A percentile compares a stretch with the other conserved stretches of the same genome.
These are phyloP conservation scores for Cryphonectria japonica DNA, from an alignment of 2,329 filamentous ascomycete genomes.

Conservation along the genomic window DNA sequence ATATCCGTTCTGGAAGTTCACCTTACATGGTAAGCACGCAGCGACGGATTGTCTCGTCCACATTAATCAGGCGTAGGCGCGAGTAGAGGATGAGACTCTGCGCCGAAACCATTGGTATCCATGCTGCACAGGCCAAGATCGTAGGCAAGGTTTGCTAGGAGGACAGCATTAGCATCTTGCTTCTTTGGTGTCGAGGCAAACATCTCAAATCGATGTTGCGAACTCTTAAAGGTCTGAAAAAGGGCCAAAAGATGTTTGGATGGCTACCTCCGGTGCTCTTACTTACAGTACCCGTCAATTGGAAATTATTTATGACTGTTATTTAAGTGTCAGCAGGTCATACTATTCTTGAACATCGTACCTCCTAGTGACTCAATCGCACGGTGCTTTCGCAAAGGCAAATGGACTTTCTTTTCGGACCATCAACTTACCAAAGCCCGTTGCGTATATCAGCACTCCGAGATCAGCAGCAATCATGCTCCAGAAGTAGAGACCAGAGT, in stretches of 20 bases:
- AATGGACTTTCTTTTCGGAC: not conserved
- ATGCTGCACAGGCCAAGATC: conserved; percentile 51
- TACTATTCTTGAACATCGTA: conserved; percentile 34
- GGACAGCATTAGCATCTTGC: conserved; percentile 3
- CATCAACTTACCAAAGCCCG: conserved; percentile 47
- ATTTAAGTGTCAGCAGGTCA: conserved; percentile 43
- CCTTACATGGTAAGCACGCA: conserved; percentile 53
- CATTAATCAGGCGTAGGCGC: conserved; percentile 61
- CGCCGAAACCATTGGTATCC: conserved; percentile 63
- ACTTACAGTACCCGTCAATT: conserved; percentile 26
- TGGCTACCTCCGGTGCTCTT: not conserved
- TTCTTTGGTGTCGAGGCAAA: not conserved
- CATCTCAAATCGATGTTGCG: not conserved
- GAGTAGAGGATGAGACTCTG: conserved; percentile 66
- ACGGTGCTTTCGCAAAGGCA: too few relatives aligned
- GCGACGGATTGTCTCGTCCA: conserved; percentile 51
- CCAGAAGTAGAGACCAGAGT: conserved; percentile 44
- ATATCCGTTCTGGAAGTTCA: not conserved
- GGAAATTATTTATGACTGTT: conserved; percentile 43
- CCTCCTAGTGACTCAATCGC: not conserved
- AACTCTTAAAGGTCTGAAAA: not conserved
- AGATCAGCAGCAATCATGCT: conserved; percentile 41
- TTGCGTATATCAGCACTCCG: conserved; percentile 43
- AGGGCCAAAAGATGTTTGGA: not conserved
- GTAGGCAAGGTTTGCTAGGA: conserved; percentile 38